Evolutionary conservation across 257 asterid genomes (phyloP).

Genomic region (Galeopsis tetrahit): DNA sequence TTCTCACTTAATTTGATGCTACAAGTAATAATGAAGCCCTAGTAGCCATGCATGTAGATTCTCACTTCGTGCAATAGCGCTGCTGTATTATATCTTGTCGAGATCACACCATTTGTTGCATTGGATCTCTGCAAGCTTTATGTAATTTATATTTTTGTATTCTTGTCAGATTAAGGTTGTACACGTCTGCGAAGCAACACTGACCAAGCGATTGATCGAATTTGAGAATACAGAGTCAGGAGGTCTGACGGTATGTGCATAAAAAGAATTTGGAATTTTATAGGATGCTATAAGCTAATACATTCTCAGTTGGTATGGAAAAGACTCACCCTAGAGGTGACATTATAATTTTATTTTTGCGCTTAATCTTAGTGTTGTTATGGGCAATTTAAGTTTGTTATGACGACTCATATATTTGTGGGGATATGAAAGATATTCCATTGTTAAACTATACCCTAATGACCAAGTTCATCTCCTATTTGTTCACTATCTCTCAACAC

Average conservation of each 20-base stretch:
- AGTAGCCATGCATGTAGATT: slow-evolving; percentile 21
- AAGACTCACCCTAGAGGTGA: not conserved
- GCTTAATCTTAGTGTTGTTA: not conserved
- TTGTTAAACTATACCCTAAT: not conserved
- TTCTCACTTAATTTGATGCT: not conserved
- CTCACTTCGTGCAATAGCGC: slow-evolving; percentile 17
- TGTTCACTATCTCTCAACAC: not conserved
- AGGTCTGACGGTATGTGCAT: slow-evolving; percentile 70
- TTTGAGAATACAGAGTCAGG: slow-evolving; percentile 89
- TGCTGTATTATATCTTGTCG: slow-evolving; percentile 21
- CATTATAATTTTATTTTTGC: slow-evolving; percentile 9
- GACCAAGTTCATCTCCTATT: not conserved
- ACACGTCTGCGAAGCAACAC: slow-evolving; percentile 85
- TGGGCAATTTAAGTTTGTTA: slow-evolving; percentile 10
- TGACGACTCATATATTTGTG: not conserved
- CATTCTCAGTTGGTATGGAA: slow-evolving; percentile 5
- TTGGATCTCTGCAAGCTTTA: slow-evolving; percentile 18
- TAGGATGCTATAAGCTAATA: slow-evolving; percentile 12
- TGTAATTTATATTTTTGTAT: slow-evolving; percentile 21
- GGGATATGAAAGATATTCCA: not conserved
- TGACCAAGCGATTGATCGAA: slow-evolving; percentile 84
- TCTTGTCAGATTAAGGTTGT: slow-evolving; percentile 72
- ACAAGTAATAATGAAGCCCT: slow-evolving; percentile 19
- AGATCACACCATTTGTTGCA: not conserved
- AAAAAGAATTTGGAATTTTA: slow-evolving; percentile 10